phyloP scores from a whole-genome alignment of 441 rosid species.

The Adansonia grandidieri region DNA sequence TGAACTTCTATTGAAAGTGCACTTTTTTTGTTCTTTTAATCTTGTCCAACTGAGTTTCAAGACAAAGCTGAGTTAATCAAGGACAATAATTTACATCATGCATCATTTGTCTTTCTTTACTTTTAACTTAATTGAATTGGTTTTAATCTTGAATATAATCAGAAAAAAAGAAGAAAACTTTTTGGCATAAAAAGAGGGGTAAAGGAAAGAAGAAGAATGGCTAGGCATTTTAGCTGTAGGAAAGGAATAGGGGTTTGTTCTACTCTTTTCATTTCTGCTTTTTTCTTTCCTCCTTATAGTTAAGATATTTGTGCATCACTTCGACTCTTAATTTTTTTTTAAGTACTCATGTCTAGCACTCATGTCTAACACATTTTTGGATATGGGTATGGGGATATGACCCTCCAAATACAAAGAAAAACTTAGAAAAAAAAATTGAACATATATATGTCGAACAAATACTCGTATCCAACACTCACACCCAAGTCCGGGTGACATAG shows the following conservation, averaged over 20 bases:
- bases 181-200: constrained; percentile 3
- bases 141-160: constrained; percentile 13
- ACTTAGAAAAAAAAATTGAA: no score
- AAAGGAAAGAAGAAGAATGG: constrained; percentile 7
- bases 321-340: no score
- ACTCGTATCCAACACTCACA: no score
- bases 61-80: constrained; percentile 17
- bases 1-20: not conserved
- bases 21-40: constrained; percentile 13
- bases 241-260: constrained; percentile 15
- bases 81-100: constrained; percentile 7
- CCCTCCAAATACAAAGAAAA: no score
- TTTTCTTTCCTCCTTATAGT: not conserved
- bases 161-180: not conserved
- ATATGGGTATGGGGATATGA: no score
- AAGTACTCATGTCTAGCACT: no score
- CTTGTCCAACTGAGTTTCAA: constrained; percentile 11
- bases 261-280: not conserved
- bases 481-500: no score
- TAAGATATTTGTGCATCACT: not conserved
- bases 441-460: no score
- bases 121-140: not conserved
- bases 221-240: constrained; percentile 3
- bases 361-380: no score
- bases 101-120: not conserved